These are phyloP conservation scores for Claviceps humidiphila DNA, from an alignment of 2,329 filamentous ascomycete genomes.

Conservation along the genomic window DNA sequence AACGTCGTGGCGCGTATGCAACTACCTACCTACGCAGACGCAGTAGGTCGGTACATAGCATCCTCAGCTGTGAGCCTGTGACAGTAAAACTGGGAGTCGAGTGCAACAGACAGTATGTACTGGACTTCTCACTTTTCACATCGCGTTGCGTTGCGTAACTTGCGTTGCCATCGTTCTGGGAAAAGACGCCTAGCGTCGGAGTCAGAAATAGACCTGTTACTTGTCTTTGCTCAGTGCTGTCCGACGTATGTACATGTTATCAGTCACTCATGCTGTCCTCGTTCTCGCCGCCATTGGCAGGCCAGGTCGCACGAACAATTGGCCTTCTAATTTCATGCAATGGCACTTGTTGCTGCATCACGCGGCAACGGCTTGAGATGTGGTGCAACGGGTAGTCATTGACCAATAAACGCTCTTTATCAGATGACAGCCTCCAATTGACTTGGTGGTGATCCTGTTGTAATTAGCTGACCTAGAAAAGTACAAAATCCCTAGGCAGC, in stretches of 20 bases:
- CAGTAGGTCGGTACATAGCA: too few species aligned
- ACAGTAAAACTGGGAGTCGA: too few species aligned
- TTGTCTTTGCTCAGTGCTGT: neutral
- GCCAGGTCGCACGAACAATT: neutral
- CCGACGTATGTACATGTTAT: neutral
- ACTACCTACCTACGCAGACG: too few species aligned
- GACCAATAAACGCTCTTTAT: neutral
- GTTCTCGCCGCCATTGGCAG: neutral
- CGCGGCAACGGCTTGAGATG: constrained; percentile 2
- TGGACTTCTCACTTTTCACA: too few species aligned
- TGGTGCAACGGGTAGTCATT: neutral
- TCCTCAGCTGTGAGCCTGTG: too few species aligned
- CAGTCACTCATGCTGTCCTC: neutral
- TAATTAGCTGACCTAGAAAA: neutral
- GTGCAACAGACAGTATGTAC: too few species aligned
- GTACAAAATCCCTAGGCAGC: too few species aligned
- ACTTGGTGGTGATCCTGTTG: neutral
- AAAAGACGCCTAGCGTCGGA: neutral
- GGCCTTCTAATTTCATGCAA: neutral
- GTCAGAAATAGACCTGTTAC: neutral
- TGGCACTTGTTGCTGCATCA: neutral
- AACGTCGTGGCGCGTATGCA: too few species aligned
- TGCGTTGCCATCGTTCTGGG: neutral
- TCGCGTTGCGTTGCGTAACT: too few species aligned
- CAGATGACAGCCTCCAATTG: neutral